Evolutionary conservation across 768 basidiomycete genomes (phyloP).

Genomic region (Leccinum subgranulosum): DNA sequence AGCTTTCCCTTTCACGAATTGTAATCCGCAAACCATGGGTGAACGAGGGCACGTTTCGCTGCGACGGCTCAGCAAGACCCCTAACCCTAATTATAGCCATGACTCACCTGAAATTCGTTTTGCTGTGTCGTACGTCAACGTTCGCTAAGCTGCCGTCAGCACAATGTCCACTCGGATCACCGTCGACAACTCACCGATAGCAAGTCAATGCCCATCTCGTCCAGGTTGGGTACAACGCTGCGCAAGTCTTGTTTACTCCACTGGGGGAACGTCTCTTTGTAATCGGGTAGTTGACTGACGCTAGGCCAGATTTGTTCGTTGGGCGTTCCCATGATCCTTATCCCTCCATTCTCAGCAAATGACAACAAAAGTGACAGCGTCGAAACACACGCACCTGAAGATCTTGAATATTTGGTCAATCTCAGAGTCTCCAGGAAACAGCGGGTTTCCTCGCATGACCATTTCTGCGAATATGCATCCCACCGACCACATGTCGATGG

Average conservation of each 20-base stretch:
- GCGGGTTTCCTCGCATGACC: slow-evolving; percentile 85
- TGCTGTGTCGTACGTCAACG: slow-evolving; percentile 83
- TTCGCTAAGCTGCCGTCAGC: slow-evolving; percentile 40
- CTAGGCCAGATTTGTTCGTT: slow-evolving; percentile 91
- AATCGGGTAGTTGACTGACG: slow-evolving; percentile 83
- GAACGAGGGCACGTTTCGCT: slow-evolving; percentile 58
- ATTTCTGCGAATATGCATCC: slow-evolving; percentile 99
- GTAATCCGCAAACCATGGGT: slow-evolving; percentile 54
- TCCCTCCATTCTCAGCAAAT: neutral
- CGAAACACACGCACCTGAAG: slow-evolving; percentile 65
- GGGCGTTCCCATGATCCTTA: slow-evolving; percentile 91
- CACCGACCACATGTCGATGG: slow-evolving; percentile 99
- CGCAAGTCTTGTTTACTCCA: slow-evolving; percentile 80
- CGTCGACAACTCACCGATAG: slow-evolving; percentile 50
- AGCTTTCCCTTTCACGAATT: slow-evolving; percentile 20
- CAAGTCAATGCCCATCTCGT: slow-evolving; percentile 76
- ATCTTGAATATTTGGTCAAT: slow-evolving; percentile 99
- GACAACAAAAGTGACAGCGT: neutral
- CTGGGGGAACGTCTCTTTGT: slow-evolving; percentile 95
- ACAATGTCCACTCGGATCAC: neutral
- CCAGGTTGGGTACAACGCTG: slow-evolving; percentile 64
- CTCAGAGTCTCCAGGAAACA: slow-evolving; percentile 99
- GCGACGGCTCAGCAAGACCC: slow-evolving; percentile 1
- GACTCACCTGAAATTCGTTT: slow-evolving; percentile 85
- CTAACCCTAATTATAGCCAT: neutral